phyloP scores from a whole-genome alignment of 345 rosid species.

The Orychophragmus violaceus region DNA sequence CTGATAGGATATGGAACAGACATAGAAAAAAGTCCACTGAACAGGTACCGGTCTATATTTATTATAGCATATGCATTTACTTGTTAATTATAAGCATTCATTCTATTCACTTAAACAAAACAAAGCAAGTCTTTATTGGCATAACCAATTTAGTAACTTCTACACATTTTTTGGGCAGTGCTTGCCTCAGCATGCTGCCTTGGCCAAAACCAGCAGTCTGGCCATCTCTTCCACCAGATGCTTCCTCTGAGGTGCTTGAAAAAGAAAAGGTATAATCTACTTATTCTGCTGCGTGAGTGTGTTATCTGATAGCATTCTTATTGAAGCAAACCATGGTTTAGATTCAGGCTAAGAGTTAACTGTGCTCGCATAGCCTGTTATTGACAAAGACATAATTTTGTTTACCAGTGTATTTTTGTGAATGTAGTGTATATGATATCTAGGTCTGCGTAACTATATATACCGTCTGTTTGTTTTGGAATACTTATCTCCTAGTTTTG shows the following conservation, averaged over 20 bases:
- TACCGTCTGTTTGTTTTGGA: background rate
- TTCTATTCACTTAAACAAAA: background rate
- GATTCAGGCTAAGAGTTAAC: background rate
- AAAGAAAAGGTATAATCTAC: constrained; percentile 83
- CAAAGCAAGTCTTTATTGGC: background rate
- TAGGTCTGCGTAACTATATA: constrained; percentile 2
- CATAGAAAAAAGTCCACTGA: constrained; percentile 90
- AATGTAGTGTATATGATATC: background rate
- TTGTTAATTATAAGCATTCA: background rate
- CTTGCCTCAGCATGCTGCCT: constrained; percentile 94
- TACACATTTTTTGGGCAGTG: constrained; percentile 52
- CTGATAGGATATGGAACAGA: constrained; percentile 82
- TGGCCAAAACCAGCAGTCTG: constrained; percentile 97
- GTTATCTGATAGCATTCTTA: constrained; percentile 6
- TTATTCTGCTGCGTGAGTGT: constrained; percentile 11
- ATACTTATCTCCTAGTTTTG: constrained; percentile 21
- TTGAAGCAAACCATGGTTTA: background rate
- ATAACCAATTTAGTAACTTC: background rate
- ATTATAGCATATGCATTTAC: background rate
- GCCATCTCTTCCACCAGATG: constrained; percentile 86
- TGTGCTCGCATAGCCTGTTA: constrained; percentile 3
- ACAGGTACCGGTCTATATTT: constrained; percentile 50
- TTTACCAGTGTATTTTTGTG: constrained; percentile 4
- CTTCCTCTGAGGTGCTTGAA: constrained; percentile 72
- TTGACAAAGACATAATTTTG: constrained; percentile 4